These are phyloP conservation scores for Fusarium temperatum DNA, from an alignment of 2,329 filamentous ascomycete species.

Conservation along the genomic window DNA sequence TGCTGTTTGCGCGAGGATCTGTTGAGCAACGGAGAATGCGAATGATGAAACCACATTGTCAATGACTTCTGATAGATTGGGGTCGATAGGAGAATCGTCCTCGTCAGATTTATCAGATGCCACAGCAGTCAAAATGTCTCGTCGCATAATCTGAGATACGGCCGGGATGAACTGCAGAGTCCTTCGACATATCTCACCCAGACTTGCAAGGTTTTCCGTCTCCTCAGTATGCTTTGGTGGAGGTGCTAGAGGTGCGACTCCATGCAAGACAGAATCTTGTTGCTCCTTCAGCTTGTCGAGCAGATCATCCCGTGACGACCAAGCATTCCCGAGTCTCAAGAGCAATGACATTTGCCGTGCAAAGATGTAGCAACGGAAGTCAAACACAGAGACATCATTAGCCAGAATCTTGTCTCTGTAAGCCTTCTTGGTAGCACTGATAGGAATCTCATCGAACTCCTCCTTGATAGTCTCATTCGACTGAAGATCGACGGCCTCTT, in stretches of 20 bases:
- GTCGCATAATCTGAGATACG: slow-evolving; percentile 80
- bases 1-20: slow-evolving; percentile 79
- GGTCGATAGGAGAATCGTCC: slow-evolving; percentile 46
- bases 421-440: slow-evolving; percentile 74
- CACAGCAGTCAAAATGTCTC: slow-evolving; percentile 76
- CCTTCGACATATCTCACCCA: slow-evolving; percentile 87
- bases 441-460: slow-evolving; percentile 65
- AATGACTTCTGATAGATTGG: slow-evolving; percentile 61
- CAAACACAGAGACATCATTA: slow-evolving; percentile 95
- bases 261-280: slow-evolving; percentile 65
- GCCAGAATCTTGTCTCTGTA: slow-evolving; percentile 93
- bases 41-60: slow-evolving; percentile 83
- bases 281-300: slow-evolving; percentile 70
- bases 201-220: slow-evolving; percentile 76
- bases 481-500: slow-evolving; percentile 61
- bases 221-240: slow-evolving; percentile 65
- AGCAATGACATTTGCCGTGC: slow-evolving; percentile 85
- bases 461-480: slow-evolving; percentile 52
- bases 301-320: slow-evolving; percentile 69
- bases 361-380: slow-evolving; percentile 95
- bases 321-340: slow-evolving; percentile 81
- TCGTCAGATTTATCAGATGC: slow-evolving; percentile 51
- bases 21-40: slow-evolving; percentile 78
- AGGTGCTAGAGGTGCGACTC: slow-evolving; percentile 62
- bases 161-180: slow-evolving; percentile 85